These are phyloP conservation scores for Closterium sp. DNA, from an alignment of 139 green algal genomes.

Conservation along the genomic window DNA sequence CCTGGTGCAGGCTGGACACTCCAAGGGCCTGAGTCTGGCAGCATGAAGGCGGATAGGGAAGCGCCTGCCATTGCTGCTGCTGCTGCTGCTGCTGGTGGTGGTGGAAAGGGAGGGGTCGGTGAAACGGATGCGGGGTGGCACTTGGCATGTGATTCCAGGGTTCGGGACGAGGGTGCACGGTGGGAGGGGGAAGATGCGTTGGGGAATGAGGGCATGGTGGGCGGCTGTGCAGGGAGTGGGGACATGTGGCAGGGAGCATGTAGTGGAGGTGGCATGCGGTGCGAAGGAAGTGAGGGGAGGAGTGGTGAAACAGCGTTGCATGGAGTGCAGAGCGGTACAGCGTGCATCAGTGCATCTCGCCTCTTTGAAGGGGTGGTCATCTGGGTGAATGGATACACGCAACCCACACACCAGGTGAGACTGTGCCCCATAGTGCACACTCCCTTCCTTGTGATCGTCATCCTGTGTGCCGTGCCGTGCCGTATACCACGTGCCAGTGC, in stretches of 20 bases:
- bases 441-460: not conserved
- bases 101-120: not conserved
- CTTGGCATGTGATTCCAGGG: not conserved
- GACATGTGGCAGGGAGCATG: not conserved
- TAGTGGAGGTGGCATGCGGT: not conserved
- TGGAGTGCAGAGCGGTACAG: not conserved
- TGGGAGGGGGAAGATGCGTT: not conserved
- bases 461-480: not conserved
- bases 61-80: not conserved
- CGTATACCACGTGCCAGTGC: too few relatives aligned
- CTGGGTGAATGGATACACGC: constrained; percentile 84
- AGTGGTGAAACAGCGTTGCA: not conserved
- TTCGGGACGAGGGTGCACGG: not conserved
- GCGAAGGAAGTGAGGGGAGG: not conserved
- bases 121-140: not conserved
- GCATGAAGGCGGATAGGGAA: not conserved
- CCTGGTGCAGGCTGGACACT: not conserved
- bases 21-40: not conserved
- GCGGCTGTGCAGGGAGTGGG: not conserved
- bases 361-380: constrained; percentile 84
- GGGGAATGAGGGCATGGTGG: not conserved
- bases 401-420: constrained; percentile 60
- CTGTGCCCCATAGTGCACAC: not conserved
- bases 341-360: not conserved
- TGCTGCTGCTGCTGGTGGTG: not conserved